These are phyloP conservation scores for Tieghemostelium lacteum DNA, from an alignment of 78 protist genomes.

Conservation along the genomic window DNA sequence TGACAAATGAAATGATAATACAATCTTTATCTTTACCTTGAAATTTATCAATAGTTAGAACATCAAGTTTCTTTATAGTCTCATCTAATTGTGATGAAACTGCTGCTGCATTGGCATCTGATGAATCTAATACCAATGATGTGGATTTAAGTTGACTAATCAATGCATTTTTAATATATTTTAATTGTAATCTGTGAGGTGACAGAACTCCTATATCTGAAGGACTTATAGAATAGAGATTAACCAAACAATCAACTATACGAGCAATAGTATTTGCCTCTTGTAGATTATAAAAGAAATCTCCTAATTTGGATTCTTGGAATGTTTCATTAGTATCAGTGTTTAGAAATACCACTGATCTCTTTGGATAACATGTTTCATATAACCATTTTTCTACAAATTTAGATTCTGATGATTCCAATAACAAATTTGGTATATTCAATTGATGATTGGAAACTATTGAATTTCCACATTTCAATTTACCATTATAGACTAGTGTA, in stretches of 20 bases:
- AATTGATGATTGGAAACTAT: conserved; percentile 16
- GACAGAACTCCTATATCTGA: conserved; percentile 88
- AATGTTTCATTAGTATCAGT: neutral
- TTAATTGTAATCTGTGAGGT: conserved; percentile 88
- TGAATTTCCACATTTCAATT: conserved; percentile 67
- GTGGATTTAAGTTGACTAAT: neutral
- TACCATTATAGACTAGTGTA: conserved; percentile 61
- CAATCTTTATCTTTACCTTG: conserved; percentile 95
- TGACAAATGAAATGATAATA: conserved; percentile 83
- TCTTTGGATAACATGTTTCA: neutral
- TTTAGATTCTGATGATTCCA: neutral
- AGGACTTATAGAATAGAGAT: neutral
- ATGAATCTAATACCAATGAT: neutral
- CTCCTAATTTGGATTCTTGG: conserved; percentile 26
- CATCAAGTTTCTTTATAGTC: conserved; percentile 11
- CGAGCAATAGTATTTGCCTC: conserved; percentile 6
- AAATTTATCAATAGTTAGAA: conserved; percentile 90
- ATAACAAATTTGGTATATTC: neutral
- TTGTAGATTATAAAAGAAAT: conserved; percentile 1
- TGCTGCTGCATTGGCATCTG: neutral
- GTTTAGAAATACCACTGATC: conserved; percentile 10
- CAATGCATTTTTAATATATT: conserved; percentile 19
- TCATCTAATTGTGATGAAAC: neutral
- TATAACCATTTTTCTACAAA: conserved; percentile 1
- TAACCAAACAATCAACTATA: neutral